Evolutionary conservation across 129 eudicot genomes (phyloP).

Genomic region (Daucus carota): DNA sequence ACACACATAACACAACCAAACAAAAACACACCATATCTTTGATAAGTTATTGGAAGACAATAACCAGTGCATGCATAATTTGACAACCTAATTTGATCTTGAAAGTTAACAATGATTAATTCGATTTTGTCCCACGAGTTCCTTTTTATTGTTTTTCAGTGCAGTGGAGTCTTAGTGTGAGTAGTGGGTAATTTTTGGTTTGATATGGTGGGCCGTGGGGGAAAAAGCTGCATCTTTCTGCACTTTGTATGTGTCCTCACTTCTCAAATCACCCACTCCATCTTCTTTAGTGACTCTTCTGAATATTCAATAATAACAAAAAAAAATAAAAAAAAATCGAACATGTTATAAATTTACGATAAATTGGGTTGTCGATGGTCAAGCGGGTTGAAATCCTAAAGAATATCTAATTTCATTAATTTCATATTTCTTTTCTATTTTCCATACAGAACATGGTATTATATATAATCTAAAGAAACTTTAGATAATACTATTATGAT

Average conservation of each 20-base stretch:
- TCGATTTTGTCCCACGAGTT: neutral
- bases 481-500: too few species aligned
- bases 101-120: neutral
- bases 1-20: neutral
- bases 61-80: neutral
- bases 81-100: conserved; percentile 1
- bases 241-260: neutral
- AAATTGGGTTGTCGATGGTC: too few species aligned
- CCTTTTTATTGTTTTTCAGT: neutral
- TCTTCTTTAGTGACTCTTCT: too few species aligned
- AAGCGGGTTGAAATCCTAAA: too few species aligned
- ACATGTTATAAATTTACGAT: too few species aligned
- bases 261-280: neutral
- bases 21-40: conserved; percentile 1
- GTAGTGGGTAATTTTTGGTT: neutral
- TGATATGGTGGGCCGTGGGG: neutral
- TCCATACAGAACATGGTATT: too few species aligned
- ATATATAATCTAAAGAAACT: too few species aligned
- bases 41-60: neutral
- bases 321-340: too few species aligned
- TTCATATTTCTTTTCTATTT: too few species aligned
- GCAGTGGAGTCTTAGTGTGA: neutral
- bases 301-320: too few species aligned
- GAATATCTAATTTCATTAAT: too few species aligned
- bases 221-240: neutral